Evolutionary conservation across 1,284 basidiomycete species (phyloP), one percentile per base, ranked within the genome.

Genomic region (Trametes sp.): DNA sequence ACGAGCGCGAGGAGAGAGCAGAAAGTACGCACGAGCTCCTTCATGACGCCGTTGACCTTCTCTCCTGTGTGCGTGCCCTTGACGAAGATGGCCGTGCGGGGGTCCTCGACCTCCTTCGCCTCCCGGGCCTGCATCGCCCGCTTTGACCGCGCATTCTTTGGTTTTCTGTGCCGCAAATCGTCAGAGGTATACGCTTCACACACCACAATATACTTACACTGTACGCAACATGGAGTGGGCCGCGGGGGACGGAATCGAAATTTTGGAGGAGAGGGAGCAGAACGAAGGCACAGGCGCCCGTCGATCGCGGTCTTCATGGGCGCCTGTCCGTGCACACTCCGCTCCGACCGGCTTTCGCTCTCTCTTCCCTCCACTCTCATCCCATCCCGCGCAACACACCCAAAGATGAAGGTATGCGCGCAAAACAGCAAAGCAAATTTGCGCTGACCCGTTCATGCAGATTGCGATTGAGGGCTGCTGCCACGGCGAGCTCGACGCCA

Each of bases 131-230:
- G 93, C 69, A 98, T 75, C 0, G 88, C 97, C 66, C 98, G 87
- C 80, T 99, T 99, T n/a, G 94, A 93, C 44, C 97, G 89, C 0
- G 98, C 97, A 84, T 98, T 98, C 81, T 94, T 95, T 33, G 97
- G 95, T 83, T 98, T 98, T 77, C 95, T 95, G 65, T 28, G 45
- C 54, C 59, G 19, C 23, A 26, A 23, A 4, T 8, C 8, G 33
- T 61, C 38, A 55, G n/a, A 38, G 33, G n/a, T 41, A 19, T 8
- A 8, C 46, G 16, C 10, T 23, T 10, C 4, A 13, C 2, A 7
- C 16, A 19, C 14, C 13, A 28, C 23, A 8, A 51, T 7, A 10
- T 6, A 72, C 78, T 68, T 67, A 80, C 79, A 81, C 72, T 42
- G 79, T 75, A 38, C 80, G 77, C 60, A 80, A 61, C 79, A 80